These are phyloP conservation scores for Didymella glomerata DNA, from an alignment of 2,329 filamentous ascomycete species.

Conservation along the genomic window DNA sequence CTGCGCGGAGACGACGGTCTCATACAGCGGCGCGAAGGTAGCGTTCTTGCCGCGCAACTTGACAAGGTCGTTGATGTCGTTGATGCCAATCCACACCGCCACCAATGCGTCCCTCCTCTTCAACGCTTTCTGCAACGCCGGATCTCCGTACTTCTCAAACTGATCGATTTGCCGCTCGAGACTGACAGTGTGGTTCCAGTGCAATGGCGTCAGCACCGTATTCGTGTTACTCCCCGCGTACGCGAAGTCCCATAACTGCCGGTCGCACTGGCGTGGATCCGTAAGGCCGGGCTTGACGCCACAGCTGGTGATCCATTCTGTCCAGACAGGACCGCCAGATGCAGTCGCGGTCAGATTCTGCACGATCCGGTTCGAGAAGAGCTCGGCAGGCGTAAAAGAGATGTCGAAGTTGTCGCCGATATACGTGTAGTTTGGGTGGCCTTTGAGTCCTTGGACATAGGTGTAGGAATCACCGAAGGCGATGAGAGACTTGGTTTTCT, in stretches of 20 bases:
- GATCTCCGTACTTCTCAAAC: slow-evolving; percentile 57
- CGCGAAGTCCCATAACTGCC: slow-evolving; percentile 65
- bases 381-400: slow-evolving; percentile 54
- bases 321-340: slow-evolving; percentile 64
- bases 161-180: slow-evolving; percentile 62
- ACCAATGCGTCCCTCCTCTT: slow-evolving; percentile 55
- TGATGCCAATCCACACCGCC: slow-evolving; percentile 65
- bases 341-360: slow-evolving; percentile 60
- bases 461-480: slow-evolving; percentile 63
- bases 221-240: slow-evolving; percentile 63
- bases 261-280: slow-evolving; percentile 55
- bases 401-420: slow-evolving; percentile 63
- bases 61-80: slow-evolving; percentile 63
- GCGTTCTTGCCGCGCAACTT: slow-evolving; percentile 50
- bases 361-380: slow-evolving; percentile 60
- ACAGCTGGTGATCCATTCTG: slow-evolving; percentile 63
- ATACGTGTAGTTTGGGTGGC: slow-evolving; percentile 62
- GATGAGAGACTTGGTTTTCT: slow-evolving; percentile 40
- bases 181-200: slow-evolving; percentile 61
- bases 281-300: slow-evolving; percentile 56
- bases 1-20: slow-evolving; percentile 52
- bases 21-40: slow-evolving; percentile 58
- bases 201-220: slow-evolving; percentile 53
- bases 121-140: slow-evolving; percentile 47
- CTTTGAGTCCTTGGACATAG: slow-evolving; percentile 63